Evolutionary conservation across 192 early-diverging fungal genomes (phyloP), one percentile per base, ranked within the genome.

Genomic region (Ambispora gerdemannii): DNA sequence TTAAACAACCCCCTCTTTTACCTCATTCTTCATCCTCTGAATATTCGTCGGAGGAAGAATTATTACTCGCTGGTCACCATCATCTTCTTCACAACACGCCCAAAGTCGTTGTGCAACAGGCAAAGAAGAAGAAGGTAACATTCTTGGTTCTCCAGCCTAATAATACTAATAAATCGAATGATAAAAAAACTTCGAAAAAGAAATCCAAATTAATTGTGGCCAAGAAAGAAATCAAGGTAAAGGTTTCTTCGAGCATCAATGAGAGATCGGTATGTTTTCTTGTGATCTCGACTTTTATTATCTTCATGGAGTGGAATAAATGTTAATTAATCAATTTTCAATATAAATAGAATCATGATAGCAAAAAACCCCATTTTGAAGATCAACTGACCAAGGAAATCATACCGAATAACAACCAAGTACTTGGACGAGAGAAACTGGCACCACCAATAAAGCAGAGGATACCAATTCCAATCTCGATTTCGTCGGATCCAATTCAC

Each of bases 1-100:
- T 25, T 25, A 51, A 67, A 11, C 32, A 70, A 47, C 68, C 68
- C 19, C 56, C 56, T 33, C 27, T 22, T 24, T 20, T 70, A 70
- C 68, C 56, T 32, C 55, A 70, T 17, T 70, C 68, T 50, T 70
- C 68, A 13, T 70, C 68, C 4, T 70, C 68, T 20, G 68, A 70
- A 60, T 70, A 70, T 50, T 70, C 68, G 30, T 60, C 68, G 11
- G 53, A 58, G 11, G 68, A 70, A 60, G 68, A 70, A 19, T 52
- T 69, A 24, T 28, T 52, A 50, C 24, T 53, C 6, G 28, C 55
- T 32, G 36, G 38, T 10, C n/a, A n/a, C n/a, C n/a, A n/a, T n/a
- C n/a, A n/a, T n/a, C n/a, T n/a, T n/a, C n/a, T n/a, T n/a, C 34
- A 50, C 10, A 70, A 70, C 30, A 49, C 24, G 30, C 19, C 20